Conservation (phyloP, 768 basidiomycete species). For the Macrolepiota albuminosa region DNA sequence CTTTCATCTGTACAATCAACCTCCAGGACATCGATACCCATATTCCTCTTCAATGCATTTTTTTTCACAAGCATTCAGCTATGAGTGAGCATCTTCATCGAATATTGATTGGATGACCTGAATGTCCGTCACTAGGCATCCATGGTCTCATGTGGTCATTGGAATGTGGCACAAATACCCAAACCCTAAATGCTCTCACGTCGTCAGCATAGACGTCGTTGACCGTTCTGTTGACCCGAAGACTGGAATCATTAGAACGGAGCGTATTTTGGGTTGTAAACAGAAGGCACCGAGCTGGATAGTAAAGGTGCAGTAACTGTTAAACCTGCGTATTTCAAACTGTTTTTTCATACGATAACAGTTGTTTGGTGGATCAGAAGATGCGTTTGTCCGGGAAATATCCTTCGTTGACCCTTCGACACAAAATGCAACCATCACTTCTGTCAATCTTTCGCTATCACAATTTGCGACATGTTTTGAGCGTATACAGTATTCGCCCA, state of each 20-base stretch:
- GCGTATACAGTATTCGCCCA: conserved; percentile 80
- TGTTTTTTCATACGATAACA: conserved; percentile 22
- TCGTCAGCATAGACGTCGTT: conserved; percentile 81
- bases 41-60: conserved; percentile 61
- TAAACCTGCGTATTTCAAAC: neutral
- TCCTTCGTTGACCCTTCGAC: conserved; percentile 86
- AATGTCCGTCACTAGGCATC: conserved; percentile 49
- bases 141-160: conserved; percentile 88
- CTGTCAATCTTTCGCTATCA: conserved; percentile 91
- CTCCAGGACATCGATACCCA: conserved; percentile 20
- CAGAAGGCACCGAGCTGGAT: conserved; percentile 92
- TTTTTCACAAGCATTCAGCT: conserved; percentile 79
- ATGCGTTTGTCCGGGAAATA: conserved; percentile 92
- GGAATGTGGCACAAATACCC: conserved; percentile 97
- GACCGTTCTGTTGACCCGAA: conserved; percentile 78
- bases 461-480: conserved; percentile 93
- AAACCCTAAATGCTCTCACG: conserved; percentile 87
- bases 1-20: conserved; percentile 24
- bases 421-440: conserved; percentile 79
- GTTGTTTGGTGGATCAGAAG: conserved; percentile 91
- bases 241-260: conserved; percentile 88
- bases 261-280: conserved; percentile 86
- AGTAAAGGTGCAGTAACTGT: conserved; percentile 62
- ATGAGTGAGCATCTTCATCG: conserved; percentile 57
- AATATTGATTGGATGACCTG: conserved; percentile 10